Evolutionary conservation across 1,284 basidiomycete genomes (phyloP).

Genomic region (Naganishia sp.): DNA sequence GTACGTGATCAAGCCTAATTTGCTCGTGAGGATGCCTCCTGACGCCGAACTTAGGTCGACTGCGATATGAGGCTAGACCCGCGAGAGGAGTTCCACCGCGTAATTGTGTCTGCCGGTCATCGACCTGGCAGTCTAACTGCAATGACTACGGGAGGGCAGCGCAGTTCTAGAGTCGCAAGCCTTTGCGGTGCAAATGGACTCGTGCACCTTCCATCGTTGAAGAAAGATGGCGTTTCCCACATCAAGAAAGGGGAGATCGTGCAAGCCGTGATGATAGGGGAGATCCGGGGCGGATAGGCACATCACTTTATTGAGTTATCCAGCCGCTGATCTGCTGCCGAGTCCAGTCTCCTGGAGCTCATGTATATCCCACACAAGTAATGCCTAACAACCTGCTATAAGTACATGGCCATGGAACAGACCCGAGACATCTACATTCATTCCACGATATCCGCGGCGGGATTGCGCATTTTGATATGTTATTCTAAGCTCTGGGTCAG

Average conservation of each 20-base stretch:
- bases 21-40: conserved; percentile 2
- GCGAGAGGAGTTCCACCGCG: conserved; percentile 79
- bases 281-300: conserved; percentile 55
- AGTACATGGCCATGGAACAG: too few relatives aligned
- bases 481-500: background rate
- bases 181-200: conserved; percentile 75
- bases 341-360: too few relatives aligned
- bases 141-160: conserved; percentile 77
- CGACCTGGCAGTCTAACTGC: conserved; percentile 61
- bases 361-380: background rate
- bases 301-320: too few relatives aligned
- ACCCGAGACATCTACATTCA: too few relatives aligned
- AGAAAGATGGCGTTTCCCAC: conserved; percentile 53
- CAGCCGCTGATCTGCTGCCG: too few relatives aligned
- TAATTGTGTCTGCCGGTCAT: conserved; percentile 58
- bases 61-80: conserved; percentile 68
- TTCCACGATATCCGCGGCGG: too few relatives aligned
- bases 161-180: conserved; percentile 75
- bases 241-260: conserved; percentile 61
- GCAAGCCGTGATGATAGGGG: conserved; percentile 67
- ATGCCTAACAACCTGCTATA: background rate
- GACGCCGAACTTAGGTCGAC: conserved; percentile 56
- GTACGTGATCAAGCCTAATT: conserved; percentile 52
- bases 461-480: too few relatives aligned
- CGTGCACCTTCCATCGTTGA: conserved; percentile 63